Evolutionary conservation across 306 rosid genomes (phyloP).

Genomic region (Lagenaria siceraria): DNA sequence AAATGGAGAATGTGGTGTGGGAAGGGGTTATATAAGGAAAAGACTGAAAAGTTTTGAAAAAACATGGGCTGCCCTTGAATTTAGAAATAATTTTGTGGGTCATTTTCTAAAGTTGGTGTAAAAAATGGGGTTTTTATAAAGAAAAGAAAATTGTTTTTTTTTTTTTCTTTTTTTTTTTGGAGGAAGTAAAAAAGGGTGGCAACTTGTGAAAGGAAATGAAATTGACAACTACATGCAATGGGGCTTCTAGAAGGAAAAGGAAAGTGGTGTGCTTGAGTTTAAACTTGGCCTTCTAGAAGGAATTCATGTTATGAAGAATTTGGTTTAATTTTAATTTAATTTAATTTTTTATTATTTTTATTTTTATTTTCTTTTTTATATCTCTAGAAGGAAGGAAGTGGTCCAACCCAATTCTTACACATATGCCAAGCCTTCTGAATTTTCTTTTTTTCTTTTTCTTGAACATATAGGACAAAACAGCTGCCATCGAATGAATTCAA

Average conservation of each 20-base stretch:
- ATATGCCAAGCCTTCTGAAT: not conserved
- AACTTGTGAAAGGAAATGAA: not conserved
- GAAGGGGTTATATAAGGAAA: not conserved
- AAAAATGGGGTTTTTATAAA: not conserved
- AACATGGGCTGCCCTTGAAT: constrained; percentile 5
- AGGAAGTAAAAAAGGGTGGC: not conserved
- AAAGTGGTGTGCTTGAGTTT: constrained; percentile 4
- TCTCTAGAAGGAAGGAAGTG: not conserved
- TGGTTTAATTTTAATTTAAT: too few relatives aligned
- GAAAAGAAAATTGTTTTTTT: not conserved
- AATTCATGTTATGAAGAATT: not conserved
- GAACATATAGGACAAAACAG: not conserved
- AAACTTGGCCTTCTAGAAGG: constrained; percentile 21
- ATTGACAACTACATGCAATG: not conserved
- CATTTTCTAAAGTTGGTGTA: constrained; percentile 11
- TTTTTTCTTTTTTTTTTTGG: not conserved
- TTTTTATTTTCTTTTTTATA: not conserved
- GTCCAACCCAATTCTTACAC: constrained; percentile 3
- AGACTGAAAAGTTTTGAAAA: not conserved
- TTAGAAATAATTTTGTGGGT: constrained; percentile 12
- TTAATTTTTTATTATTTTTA: not conserved
- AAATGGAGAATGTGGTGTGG: not conserved
- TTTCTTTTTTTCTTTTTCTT: not conserved
- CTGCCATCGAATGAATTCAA: not conserved
- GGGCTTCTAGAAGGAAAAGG: constrained; percentile 30